Evolutionary conservation across 2,329 filamentous ascomycete genomes (phyloP), one percentile per base, ranked within the genome.

Genomic region (Clonostachys solani): DNA sequence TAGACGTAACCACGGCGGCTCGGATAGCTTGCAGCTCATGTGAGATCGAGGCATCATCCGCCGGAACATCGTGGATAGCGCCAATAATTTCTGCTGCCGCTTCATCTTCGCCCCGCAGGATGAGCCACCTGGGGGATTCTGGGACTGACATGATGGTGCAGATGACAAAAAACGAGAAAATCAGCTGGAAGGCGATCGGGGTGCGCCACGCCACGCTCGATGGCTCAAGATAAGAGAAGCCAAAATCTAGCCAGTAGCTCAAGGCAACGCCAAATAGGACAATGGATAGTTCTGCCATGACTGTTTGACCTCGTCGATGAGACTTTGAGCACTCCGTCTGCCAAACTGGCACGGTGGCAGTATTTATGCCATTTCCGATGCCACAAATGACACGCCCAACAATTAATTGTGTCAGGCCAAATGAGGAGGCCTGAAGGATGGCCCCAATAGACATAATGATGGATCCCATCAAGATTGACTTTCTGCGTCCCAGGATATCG

Each of bases 11-110:
- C 37, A 60, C 59, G 12, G 56, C 23, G 59, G 55, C 37, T 54
- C 42, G 12, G 33, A 41, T 46, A 12, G 40, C 44, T 15, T 43
- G 36, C n/a, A 44, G 42, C 33, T 50, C 46, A 10, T 43, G 41
- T 13, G 44, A 40, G 15, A 50, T 45, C 3, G 18, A 2, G 16
- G 37, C 4, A 18, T 50, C 43, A 16, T 15, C 29, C 17, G 16
- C 17, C 6, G 43, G 34, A 16, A 10, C 19, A 33, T 35, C 43
- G 34, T 35, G 7, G 34, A 44, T 29, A 6, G 29, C 29, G n/a
- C 33, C 46, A 12, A 87, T 68, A 37, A 87, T 74, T 50, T 79
- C 83, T 6, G 73, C 47, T 3, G 60, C 63, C 43, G 64, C 56
- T 7, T 60, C 54, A 5, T 55, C 51, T 15, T 55, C 54, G 6